Percentiles rank a stretch among this genome's conserved stretches.
phyloP scores from a whole-genome alignment of 2,329 filamentous ascomycete genomes.

The Exserohilum rostratum region DNA sequence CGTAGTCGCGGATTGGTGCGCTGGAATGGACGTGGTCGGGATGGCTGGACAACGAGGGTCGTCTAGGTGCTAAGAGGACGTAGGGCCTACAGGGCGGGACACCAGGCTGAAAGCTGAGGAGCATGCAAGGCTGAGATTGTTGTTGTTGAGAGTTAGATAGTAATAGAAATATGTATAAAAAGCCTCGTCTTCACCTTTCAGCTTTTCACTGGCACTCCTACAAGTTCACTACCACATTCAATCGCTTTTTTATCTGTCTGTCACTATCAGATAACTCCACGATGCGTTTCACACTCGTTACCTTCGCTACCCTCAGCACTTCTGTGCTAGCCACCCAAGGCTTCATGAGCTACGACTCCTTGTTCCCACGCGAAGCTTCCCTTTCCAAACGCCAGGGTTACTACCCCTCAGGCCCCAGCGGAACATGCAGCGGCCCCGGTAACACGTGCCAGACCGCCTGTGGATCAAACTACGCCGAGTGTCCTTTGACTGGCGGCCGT shows the following conservation, averaged over 20 bases:
- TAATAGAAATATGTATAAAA: neutral
- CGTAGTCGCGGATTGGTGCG: neutral
- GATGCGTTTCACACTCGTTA: neutral
- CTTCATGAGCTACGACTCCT: neutral
- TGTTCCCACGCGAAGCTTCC: neutral
- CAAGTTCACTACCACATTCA: too few species aligned
- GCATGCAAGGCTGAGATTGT: neutral
- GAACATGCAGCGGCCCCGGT: neutral
- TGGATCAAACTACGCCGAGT: neutral
- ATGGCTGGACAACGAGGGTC: neutral
- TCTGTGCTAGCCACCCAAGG: neutral
- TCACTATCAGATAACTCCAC: neutral
- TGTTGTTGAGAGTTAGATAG: too few species aligned
- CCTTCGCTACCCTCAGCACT: neutral
- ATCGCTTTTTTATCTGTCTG: neutral
- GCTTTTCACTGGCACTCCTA: too few species aligned
- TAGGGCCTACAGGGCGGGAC: too few species aligned
- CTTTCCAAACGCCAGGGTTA: constrained; percentile 2
- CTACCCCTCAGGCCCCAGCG: neutral
- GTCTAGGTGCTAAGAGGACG: neutral
- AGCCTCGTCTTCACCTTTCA: neutral
- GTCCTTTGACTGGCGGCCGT: neutral
- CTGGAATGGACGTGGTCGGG: neutral
- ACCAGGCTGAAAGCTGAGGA: too few species aligned
- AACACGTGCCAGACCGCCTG: neutral